These are phyloP conservation scores for Secale cereale DNA, from an alignment of 176 grass and related monocot genomes.

Conservation along the genomic window DNA sequence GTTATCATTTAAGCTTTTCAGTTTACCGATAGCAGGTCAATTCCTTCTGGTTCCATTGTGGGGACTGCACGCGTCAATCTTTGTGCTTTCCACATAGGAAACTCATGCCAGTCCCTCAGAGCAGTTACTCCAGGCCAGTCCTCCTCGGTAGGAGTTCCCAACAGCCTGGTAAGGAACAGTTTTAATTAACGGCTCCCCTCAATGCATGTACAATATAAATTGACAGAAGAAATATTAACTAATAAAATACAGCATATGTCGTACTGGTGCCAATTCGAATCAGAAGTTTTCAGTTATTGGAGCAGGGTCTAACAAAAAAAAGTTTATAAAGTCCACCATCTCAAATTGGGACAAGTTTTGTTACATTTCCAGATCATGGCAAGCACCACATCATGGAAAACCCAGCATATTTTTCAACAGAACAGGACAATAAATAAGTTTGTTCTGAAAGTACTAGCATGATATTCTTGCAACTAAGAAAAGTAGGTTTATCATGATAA, in stretches of 20 bases:
- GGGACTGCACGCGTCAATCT: slow-evolving; percentile 58
- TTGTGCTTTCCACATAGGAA: slow-evolving; percentile 77
- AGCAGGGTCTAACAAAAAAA: background rate
- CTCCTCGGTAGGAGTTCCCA: slow-evolving; percentile 86
- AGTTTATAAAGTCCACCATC: background rate
- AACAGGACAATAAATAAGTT: background rate
- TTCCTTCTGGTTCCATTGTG: slow-evolving; percentile 60
- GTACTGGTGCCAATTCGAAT: background rate
- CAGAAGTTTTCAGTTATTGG: background rate
- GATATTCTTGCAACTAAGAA: background rate
- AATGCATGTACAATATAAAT: background rate
- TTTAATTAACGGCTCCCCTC: slow-evolving; percentile 3
- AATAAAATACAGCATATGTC: background rate
- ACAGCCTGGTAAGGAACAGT: slow-evolving; percentile 44
- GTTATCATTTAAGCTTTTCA: background rate
- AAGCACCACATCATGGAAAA: slow-evolving; percentile 15
- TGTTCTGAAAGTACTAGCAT: background rate
- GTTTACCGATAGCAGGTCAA: slow-evolving; percentile 80
- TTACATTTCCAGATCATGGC: background rate
- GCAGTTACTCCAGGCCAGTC: slow-evolving; percentile 77
- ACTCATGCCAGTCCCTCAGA: slow-evolving; percentile 88
- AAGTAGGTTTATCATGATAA: background rate
- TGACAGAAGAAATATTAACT: background rate
- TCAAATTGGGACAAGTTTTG: background rate
- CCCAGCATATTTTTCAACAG: background rate